Evolutionary conservation across 1,284 basidiomycete species (phyloP).

Genomic region (Trichosporon ovoides): DNA sequence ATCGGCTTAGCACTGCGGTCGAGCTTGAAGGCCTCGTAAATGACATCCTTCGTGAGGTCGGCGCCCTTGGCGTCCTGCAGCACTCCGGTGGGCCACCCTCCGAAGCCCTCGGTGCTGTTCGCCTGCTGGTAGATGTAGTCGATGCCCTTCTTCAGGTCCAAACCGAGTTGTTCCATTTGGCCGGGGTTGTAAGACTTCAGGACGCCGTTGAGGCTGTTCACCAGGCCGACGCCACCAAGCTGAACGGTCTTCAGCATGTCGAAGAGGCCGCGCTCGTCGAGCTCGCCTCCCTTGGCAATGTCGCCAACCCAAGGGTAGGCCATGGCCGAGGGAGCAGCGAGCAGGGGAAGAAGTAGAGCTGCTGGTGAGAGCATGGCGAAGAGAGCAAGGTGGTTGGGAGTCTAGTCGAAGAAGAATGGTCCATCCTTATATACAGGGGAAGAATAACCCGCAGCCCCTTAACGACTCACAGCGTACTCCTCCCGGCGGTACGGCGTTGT

Average conservation of each 20-base stretch:
- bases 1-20: neutral
- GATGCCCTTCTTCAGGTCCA: conserved; percentile 1
- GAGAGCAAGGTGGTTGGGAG: too few relatives aligned
- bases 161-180: neutral
- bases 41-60: neutral
- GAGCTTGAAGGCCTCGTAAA: conserved; percentile 4
- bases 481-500: too few relatives aligned
- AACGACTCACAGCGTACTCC: too few relatives aligned
- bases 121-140: neutral
- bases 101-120: neutral
- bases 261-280: neutral
- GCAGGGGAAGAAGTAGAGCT: neutral
- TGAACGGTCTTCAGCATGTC: neutral
- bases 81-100: neutral
- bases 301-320: conserved; percentile 2
- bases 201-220: neutral
- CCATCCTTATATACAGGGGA: too few relatives aligned
- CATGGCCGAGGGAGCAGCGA: neutral
- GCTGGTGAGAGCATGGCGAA: neutral
- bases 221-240: neutral
- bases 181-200: neutral
- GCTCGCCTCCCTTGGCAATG: neutral
- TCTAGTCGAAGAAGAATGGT: too few relatives aligned
- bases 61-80: neutral
- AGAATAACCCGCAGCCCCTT: too few relatives aligned